phyloP scores from a whole-genome alignment of 192 early-diverging fungal genomes.

The Coemansia asiatica region DNA sequence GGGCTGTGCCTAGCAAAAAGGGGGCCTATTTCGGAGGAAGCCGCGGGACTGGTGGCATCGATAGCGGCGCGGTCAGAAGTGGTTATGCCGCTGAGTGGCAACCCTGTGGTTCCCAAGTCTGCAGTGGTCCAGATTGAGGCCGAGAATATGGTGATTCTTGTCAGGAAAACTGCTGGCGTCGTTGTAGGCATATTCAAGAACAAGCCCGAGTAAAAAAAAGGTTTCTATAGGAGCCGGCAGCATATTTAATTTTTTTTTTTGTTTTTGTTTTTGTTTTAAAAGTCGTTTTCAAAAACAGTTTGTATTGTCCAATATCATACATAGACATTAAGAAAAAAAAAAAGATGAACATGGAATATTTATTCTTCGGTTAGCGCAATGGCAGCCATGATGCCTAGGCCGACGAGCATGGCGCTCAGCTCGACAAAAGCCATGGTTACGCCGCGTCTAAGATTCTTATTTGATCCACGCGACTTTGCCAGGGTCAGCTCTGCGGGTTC shows the following conservation, averaged over 20 bases:
- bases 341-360: constrained; percentile 1
- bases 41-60: constrained; percentile 43
- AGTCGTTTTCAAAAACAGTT: not conserved
- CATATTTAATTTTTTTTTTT: not conserved
- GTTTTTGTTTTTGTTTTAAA: not conserved
- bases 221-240: too few relatives aligned
- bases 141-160: constrained; percentile 23
- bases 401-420: constrained; percentile 70
- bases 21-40: constrained; percentile 35
- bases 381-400: constrained; percentile 71
- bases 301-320: not conserved
- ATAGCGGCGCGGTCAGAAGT: constrained; percentile 27
- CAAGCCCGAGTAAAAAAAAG: not conserved
- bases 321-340: not conserved
- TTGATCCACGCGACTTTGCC: constrained; percentile 14
- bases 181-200: constrained; percentile 41
- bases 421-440: constrained; percentile 56
- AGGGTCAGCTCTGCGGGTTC: constrained; percentile 33
- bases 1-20: constrained; percentile 44
- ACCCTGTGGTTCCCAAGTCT: not conserved
- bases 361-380: constrained; percentile 73
- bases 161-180: constrained; percentile 20
- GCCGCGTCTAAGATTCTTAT: constrained; percentile 17
- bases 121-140: constrained; percentile 50
- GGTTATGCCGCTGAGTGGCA: constrained; percentile 13